phyloP scores from a whole-genome alignment of 2,329 filamentous ascomycete genomes.

The Eurotiales sp. region DNA sequence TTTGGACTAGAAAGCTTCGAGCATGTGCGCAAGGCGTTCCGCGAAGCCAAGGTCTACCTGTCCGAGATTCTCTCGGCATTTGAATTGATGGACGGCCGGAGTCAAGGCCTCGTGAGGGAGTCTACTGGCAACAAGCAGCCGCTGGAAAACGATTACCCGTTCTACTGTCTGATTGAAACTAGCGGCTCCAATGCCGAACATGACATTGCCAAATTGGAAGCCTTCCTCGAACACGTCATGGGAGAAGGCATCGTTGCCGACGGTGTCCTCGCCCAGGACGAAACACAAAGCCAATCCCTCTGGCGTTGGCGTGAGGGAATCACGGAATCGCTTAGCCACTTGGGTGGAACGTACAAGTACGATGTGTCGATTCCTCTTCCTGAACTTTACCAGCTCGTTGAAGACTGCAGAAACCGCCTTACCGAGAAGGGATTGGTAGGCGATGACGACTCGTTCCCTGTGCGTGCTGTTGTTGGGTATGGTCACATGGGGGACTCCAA shows the following conservation, averaged over 20 bases:
- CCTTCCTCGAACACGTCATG: conserved; percentile 91
- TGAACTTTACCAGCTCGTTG: conserved; percentile 84
- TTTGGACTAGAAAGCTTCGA: conserved; percentile 89
- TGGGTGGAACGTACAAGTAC: conserved; percentile 97
- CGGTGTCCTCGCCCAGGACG: conserved; percentile 87
- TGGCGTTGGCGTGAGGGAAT: conserved; percentile 96
- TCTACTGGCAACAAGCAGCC: conserved; percentile 76
- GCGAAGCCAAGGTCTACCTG: conserved; percentile 82
- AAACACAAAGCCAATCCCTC: conserved; percentile 78
- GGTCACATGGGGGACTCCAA: conserved; percentile 98
- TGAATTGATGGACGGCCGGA: conserved; percentile 89
- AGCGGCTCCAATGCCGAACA: conserved; percentile 93
- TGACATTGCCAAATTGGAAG: conserved; percentile 84
- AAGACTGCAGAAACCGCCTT: conserved; percentile 73
- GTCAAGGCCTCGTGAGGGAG: conserved; percentile 70
- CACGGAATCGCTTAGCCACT: conserved; percentile 81
- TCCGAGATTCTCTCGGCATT: conserved; percentile 96
- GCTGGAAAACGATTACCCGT: conserved; percentile 78
- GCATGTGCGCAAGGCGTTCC: conserved; percentile 79
- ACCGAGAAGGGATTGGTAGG: conserved; percentile 71
- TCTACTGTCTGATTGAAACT: conserved; percentile 96
- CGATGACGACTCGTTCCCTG: conserved; percentile 70
- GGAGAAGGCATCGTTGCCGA: conserved; percentile 79
- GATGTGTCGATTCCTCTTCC: conserved; percentile 89
- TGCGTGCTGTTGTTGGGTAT: conserved; percentile 88